Evolutionary conservation across 345 rosid genomes (phyloP), one percentile per base, ranked within the genome.

Genomic region (Nephelium lappaceum): DNA sequence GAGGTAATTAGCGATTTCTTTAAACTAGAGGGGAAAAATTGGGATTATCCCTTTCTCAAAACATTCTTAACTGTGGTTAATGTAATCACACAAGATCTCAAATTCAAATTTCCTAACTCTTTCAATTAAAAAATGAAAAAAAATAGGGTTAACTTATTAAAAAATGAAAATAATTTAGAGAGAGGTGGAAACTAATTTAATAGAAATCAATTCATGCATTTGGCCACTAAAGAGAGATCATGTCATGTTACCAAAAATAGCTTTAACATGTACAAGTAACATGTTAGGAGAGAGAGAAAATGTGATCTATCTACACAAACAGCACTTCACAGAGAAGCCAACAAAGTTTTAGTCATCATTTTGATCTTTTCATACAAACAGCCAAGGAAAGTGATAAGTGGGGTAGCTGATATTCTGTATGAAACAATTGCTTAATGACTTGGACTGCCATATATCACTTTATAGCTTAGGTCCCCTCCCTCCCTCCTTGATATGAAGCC

Each of bases 351-450:
- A 43, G 57, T 42, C 73, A 57, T 68, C 19, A 55, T 67, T 24
- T 41, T 47, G 36, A 55, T 77, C 24, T 11, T 76, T 58, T 39
- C 24, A 41, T 51, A 70, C 11, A 16, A 27, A 31, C 25, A 62
- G 11, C 36, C 74, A 9, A 9, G n/a, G n/a, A n/a, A n/a, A n/a
- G 69, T 57, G 74, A 75, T 71, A 79, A 66, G 71, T 77, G 83
- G 63, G 72, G 67, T 11, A n/a, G 77, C 74, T 57, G 77, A 25
- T 69, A n/a, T 9, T 45, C 21, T 67, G 41, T 47, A 27, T 42
- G 15, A 25, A 60, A 43, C 31, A 43, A 53, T 45, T 73, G 49
- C 73, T n/a, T 64, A 39, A 61, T 62, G 21, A 73, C 78, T 39
- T 21, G 43, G 70, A 71, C 36, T n/a, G 14, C 61, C 76, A 1